Conservation (phyloP, 2,329 filamentous ascomycete genomes). For the Cladosporium phlei region DNA sequence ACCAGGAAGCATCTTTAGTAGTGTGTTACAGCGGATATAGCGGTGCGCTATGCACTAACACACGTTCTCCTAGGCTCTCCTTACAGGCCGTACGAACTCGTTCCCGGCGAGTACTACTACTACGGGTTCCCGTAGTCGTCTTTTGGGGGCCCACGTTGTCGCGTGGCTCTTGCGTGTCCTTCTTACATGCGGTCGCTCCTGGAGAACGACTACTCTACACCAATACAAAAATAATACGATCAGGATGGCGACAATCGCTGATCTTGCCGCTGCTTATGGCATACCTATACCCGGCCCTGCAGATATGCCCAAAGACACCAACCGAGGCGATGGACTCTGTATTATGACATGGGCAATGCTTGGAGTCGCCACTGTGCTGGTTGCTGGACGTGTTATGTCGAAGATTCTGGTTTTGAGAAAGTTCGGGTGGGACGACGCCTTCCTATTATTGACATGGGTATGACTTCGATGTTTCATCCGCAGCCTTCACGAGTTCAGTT, state of each 20-base stretch:
- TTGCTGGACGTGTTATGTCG: not conserved
- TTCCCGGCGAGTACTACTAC: not conserved
- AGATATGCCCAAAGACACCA: not conserved
- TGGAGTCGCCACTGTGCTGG: slow-evolving; percentile 3
- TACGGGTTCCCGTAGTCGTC: slow-evolving; percentile 4
- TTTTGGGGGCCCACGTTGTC: not conserved
- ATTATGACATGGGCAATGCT: slow-evolving; percentile 11
- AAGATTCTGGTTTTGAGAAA: not conserved
- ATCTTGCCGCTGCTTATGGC: not conserved
- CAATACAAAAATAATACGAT: slow-evolving; percentile 1
- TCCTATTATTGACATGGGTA: slow-evolving; percentile 7
- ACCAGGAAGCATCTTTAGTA: no score
- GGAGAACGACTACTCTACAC: not conserved
- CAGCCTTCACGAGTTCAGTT: not conserved
- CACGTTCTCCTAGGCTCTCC: not conserved
- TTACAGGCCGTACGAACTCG: not conserved
- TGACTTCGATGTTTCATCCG: not conserved
- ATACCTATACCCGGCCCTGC: not conserved
- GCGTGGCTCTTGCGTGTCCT: not conserved
- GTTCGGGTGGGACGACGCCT: slow-evolving; percentile 5
- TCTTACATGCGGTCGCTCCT: not conserved
- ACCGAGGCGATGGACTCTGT: slow-evolving; percentile 1
- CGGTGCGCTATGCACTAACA: slow-evolving; percentile 5
- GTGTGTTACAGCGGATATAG: slow-evolving; percentile 2
- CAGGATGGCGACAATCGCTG: not conserved